Evolutionary conservation across 2,329 filamentous ascomycete genomes (phyloP).

Genomic region (Stachybotrys echinatus): DNA sequence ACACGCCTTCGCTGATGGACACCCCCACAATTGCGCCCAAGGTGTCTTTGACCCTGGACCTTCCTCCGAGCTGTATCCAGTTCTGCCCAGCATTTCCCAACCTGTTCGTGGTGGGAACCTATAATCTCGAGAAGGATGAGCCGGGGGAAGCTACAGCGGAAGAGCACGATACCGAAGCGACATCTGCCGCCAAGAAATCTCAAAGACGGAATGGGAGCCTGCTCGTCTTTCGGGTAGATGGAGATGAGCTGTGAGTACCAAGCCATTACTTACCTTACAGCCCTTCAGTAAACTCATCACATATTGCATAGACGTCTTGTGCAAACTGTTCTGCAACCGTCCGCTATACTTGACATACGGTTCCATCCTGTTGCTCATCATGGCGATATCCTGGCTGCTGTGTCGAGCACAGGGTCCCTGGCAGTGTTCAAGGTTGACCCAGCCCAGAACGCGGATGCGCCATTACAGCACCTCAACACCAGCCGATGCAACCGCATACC

Average conservation of each 20-base stretch:
- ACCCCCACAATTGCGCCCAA: conserved; percentile 30
- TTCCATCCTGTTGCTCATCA: conserved; percentile 53
- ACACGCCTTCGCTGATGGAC: no score
- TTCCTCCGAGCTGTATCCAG: conserved; percentile 74
- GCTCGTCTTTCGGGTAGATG: conserved; percentile 55
- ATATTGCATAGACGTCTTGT: conserved; percentile 39
- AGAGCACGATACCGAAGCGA: conserved; percentile 16
- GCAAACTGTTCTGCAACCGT: conserved; percentile 58
- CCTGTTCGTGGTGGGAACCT: conserved; percentile 78
- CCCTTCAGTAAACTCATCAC: background rate
- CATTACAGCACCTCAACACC: conserved; percentile 35
- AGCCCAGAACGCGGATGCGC: conserved; percentile 18
- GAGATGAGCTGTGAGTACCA: conserved; percentile 48
- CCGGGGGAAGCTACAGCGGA: conserved; percentile 10
- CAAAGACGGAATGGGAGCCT: conserved; percentile 72
- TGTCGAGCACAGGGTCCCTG: conserved; percentile 71
- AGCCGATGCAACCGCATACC: conserved; percentile 45
- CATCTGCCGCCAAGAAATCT: conserved; percentile 25
- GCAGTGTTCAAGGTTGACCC: conserved; percentile 55
- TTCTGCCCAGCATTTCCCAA: conserved; percentile 59
- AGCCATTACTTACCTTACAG: background rate
- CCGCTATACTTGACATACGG: conserved; percentile 78
- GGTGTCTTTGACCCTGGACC: conserved; percentile 49
- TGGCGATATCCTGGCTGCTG: conserved; percentile 60
- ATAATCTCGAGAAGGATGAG: conserved; percentile 59